phyloP scores from a whole-genome alignment of 73 alveolate species.

The Tetrahymena malaccensis region DNA sequence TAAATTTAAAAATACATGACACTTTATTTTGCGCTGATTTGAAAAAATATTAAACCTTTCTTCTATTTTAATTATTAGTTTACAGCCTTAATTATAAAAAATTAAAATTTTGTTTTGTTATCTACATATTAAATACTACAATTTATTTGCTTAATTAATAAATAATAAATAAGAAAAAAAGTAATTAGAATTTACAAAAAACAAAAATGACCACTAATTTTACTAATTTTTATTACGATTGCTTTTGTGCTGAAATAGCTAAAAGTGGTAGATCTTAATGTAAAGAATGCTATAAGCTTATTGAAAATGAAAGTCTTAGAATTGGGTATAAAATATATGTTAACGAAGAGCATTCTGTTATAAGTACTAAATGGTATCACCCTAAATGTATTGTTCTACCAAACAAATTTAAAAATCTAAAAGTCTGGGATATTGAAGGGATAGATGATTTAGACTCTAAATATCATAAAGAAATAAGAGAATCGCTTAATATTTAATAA shows the following conservation, averaged over 20 bases:
- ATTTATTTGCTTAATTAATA: no score
- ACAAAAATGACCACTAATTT: neutral
- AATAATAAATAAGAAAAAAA: neutral
- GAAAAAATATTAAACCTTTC: neutral
- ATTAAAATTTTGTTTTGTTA: no score
- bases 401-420: neutral
- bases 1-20: no score
- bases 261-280: neutral
- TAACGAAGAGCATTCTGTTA: neutral
- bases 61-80: neutral
- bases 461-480: neutral
- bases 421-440: neutral
- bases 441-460: neutral
- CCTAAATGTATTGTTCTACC: neutral
- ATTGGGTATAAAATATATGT: neutral
- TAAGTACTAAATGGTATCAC: neutral
- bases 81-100: neutral
- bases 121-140: neutral
- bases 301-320: neutral
- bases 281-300: neutral
- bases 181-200: no score
- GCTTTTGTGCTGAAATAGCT: neutral
- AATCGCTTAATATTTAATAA: neutral
- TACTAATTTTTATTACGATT: neutral
- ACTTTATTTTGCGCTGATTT: neutral